Base-by-base conservation (phyloP, 176 grass and related monocot genomes). In the Carex cristatella region DNA sequence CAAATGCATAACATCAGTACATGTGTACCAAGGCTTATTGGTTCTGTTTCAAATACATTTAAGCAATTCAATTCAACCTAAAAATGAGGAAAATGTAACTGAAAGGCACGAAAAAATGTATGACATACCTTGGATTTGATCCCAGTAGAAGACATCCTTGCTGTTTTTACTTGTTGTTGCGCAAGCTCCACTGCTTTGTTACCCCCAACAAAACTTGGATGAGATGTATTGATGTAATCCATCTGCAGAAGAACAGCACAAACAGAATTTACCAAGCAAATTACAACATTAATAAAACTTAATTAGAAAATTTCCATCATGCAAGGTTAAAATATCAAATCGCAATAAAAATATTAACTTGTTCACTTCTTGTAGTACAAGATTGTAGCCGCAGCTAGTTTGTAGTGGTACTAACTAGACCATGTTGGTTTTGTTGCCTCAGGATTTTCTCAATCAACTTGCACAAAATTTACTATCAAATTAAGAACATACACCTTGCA, bases 141-240 rank as follows among this genome's bases (percentile, higher is more conserved):
- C 85, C 92, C 59, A 0, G 66, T 53, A 75, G 84, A 78, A 10
- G 88, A 40, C 67, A 88, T 58, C 88, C 82, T 99, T 58, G 90
- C 77, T 18, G 90, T 88, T 84, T 90, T 95, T 53, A 99, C 91
- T 88, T 95, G 91, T 69, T 95, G 93, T 53, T 99, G 96, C 35
- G 96, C 96, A 87, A 87, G 69, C 64, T 99, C 96, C 23, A 99
- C 90, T 83, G 91, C 93, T 85, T 99, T 95, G 84, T 88, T 99
- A 59, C 96, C 96, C 67, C 96, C 96, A 14, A 99, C 89, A 86
- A 99, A 99, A 88, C 88, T 91, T 74, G 96, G 96, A 63, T 99
- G 96, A 14, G 96, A 94, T 56, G 96, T 99, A 65, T 99, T 99
- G 87, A 99, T 99, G 86, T 99, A 99, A 86, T 99, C 96, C 68